Evolutionary conservation across 208 protist genomes (phyloP).

Genomic region (Spironucleus salmonicida): DNA sequence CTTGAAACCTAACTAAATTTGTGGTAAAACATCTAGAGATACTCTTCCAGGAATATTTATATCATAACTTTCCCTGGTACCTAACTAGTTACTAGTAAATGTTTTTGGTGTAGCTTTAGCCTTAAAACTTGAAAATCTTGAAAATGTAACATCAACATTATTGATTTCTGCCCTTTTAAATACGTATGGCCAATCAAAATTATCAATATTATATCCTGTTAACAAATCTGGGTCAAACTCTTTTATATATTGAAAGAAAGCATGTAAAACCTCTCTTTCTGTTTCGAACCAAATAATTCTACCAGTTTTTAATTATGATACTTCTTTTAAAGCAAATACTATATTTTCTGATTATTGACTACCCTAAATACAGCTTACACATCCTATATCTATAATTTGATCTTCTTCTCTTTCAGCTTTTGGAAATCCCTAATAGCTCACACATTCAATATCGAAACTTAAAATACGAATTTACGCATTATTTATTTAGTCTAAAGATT

Average conservation of each 20-base stretch:
- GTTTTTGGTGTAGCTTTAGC: constrained; percentile 44
- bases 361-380: constrained; percentile 66
- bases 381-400: constrained; percentile 97
- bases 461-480: constrained; percentile 62
- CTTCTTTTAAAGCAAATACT: constrained; percentile 20
- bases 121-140: not conserved
- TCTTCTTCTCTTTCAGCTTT: constrained; percentile 90
- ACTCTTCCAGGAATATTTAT: constrained; percentile 71
- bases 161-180: constrained; percentile 72
- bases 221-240: constrained; percentile 71
- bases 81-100: constrained; percentile 86
- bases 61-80: constrained; percentile 88
- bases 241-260: constrained; percentile 58
- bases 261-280: constrained; percentile 61
- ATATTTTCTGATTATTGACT: not conserved
- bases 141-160: constrained; percentile 51
- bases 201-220: constrained; percentile 97
- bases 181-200: constrained; percentile 98
- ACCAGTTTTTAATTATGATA: constrained; percentile 33
- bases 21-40: constrained; percentile 79
- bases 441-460: constrained; percentile 94
- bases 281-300: constrained; percentile 71
- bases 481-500: constrained; percentile 21
- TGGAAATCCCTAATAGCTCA: constrained; percentile 84
- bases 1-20: constrained; percentile 89